Evolutionary conservation across 2,329 filamentous ascomycete species (phyloP), one percentile per base, ranked within the genome.

Genomic region (Colletotrichum sp.): DNA sequence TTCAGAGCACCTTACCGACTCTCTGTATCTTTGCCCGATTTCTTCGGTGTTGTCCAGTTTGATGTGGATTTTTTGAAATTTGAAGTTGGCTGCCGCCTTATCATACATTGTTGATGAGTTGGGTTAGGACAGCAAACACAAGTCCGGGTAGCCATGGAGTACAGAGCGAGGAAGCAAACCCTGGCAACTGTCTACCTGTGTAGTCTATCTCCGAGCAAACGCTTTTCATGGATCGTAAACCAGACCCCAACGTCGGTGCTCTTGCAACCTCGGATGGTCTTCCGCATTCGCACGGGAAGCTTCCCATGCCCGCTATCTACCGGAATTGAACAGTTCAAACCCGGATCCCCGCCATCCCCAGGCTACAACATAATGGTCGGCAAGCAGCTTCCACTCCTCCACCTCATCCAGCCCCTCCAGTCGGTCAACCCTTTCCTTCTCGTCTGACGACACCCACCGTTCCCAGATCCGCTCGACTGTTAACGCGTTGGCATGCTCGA

Each of bases 361-460:
- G 6, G 92, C 93, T 59, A 99, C 90, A 78, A 96, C 93, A 81
- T 99, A 99, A 87, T 99, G 97, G 78, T 90, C 92, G 1, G 96
- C 95, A 79, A 99, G 85, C 79, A 99, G 85, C 80, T 93, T 90
- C 94, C 97, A 98, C 86, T 99, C 97, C 85, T 99, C 97, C 28
- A 98, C 90, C 85, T 99, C 97, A 85, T 99, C 97, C 77, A 99
- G 84, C 80, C 97, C 96, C 83, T 99, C 96, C 30, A 98, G 83
- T 13, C 87, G 85, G 78, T 96, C 93, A 2, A 99, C 92, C 64
- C 96, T 88, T 81, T 94, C 93, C 84, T 95, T 96, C 85, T 99
- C 96, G 3, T 87, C 86, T 1, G 88, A 82, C 0, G 82, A 81
- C 5, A 98, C 88, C 96, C 96, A 99, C 2, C 85, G 85, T 67